Conservation (phyloP, 768 basidiomycete species). For the Amyloporia xantha region DNA sequence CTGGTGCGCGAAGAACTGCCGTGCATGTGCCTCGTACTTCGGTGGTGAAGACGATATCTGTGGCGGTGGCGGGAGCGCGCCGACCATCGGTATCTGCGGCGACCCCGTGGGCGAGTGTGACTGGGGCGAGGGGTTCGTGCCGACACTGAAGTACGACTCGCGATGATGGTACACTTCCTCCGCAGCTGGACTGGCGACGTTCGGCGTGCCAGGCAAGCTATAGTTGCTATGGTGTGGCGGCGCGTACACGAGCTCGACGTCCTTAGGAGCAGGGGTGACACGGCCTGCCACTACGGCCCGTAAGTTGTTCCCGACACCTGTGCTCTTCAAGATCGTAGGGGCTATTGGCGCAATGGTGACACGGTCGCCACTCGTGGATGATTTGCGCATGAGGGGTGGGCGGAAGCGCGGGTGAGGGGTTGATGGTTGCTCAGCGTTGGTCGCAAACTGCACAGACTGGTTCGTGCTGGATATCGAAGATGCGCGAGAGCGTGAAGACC, state of each 20-base stretch:
- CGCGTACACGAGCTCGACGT: slow-evolving; percentile 68
- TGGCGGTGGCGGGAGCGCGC: slow-evolving; percentile 14
- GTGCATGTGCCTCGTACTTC: slow-evolving; percentile 4
- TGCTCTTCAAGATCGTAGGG: slow-evolving; percentile 84
- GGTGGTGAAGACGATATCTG: slow-evolving; percentile 8
- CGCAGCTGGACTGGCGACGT: slow-evolving; percentile 12
- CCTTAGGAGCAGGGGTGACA: slow-evolving; percentile 12
- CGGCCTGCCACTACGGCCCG: slow-evolving; percentile 23
- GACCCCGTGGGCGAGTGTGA: slow-evolving; percentile 14
- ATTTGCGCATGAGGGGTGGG: slow-evolving; percentile 24
- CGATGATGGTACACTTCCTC: slow-evolving; percentile 31
- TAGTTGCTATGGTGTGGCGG: slow-evolving; percentile 37
- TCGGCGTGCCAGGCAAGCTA: slow-evolving; percentile 18
- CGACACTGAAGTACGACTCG: slow-evolving; percentile 31
- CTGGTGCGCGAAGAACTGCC: slow-evolving; percentile 19
- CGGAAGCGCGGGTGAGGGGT: slow-evolving; percentile 18
- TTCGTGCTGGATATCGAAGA: slow-evolving; percentile 33
- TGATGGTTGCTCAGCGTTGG: neutral
- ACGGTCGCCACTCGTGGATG: slow-evolving; percentile 40
- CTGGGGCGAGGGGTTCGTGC: slow-evolving; percentile 16
- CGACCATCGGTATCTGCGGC: slow-evolving; percentile 16
- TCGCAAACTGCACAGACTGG: slow-evolving; percentile 14
- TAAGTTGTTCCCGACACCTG: slow-evolving; percentile 38
- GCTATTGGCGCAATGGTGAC: slow-evolving; percentile 70
- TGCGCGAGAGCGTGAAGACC: slow-evolving; percentile 30